Base-by-base conservation (phyloP, 202 grass and related monocot genomes). In the Dendrocalamus latiflorus region DNA sequence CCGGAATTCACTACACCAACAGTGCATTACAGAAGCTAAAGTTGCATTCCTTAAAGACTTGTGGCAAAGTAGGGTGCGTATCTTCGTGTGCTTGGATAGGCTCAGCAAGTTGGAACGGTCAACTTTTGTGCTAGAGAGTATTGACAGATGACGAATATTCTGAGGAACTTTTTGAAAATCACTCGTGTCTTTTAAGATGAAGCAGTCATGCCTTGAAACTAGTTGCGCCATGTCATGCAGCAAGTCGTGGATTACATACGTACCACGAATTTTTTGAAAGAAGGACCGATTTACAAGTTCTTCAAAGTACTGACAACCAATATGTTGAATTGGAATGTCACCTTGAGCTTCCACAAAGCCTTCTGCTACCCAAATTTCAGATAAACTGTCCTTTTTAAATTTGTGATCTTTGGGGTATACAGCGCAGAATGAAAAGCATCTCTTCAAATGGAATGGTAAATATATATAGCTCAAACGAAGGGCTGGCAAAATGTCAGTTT, bases 211-310 rank as follows among this genome's bases (percentile, higher is more conserved):
- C 21, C 70, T 64, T 53, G 87, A 75, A 4, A 89, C 63, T 0
- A 42, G 73, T 7, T 88, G 71, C 8, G 70, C 60, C 69, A 85
- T 74, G 34, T 85, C 83, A 85, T 85, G 83, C 22, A 85, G 61
- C 64, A 85, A 36, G 33, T 78, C 83, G 50, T 85, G 73, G 0
- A 85, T 85, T 13, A 78, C 62, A 2, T 68, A 71, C 2, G 1
- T 3, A 36, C 0, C 2, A 8, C 0, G 0, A 26, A 30, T 1
- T 33, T 17, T 37, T 9, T 81, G 49, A 53, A 67, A 65, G 48
- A 80, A 69, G 0, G 65, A 80, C 0, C 21, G 3, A 42, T 10
- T 39, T 43, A 8, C 50, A 30, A 58, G 78, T 0, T 80, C 50
- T 20, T 80, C 37, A 62, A 67, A 69, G 37, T 85, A 77, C 17